A percentile compares a stretch with the other conserved stretches of the same genome.
phyloP scores from a whole-genome alignment of 345 rosid genomes.

The Bretschneidera sinensis region DNA sequence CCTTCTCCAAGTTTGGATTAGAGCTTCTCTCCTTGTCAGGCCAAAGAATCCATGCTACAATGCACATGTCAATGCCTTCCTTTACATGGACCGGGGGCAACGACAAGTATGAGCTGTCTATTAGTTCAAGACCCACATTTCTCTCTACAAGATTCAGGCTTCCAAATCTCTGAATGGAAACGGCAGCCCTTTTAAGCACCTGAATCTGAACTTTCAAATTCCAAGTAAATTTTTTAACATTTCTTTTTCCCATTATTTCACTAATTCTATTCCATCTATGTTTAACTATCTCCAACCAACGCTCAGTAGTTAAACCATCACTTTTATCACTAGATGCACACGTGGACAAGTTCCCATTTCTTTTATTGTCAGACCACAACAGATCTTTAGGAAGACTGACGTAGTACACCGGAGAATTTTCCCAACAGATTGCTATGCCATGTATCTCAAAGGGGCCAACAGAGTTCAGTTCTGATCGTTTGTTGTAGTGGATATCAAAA shows the following conservation, averaged over 20 bases:
- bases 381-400: conserved; percentile 78
- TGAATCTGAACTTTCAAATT: conserved; percentile 86
- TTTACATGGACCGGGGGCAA: conserved; percentile 48
- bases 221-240: conserved; percentile 75
- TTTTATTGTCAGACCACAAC: conserved; percentile 37
- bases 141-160: conserved; percentile 34
- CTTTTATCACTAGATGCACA: conserved; percentile 32
- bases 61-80: conserved; percentile 64
- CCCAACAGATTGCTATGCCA: conserved; percentile 94
- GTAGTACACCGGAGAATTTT: conserved; percentile 75
- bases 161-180: conserved; percentile 64
- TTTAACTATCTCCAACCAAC: conserved; percentile 41
- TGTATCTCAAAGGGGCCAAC: conserved; percentile 60
- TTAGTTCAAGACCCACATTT: conserved; percentile 39
- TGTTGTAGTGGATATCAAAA: conserved; percentile 83
- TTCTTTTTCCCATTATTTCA: conserved; percentile 61
- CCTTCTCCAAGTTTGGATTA: conserved; percentile 84
- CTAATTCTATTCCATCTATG: conserved; percentile 70
- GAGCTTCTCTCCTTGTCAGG: conserved; percentile 96
- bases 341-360: conserved; percentile 25
- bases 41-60: conserved; percentile 93
- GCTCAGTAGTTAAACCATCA: conserved; percentile 27
- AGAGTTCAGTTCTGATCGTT: conserved; percentile 42
- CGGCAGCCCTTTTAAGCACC: conserved; percentile 62
- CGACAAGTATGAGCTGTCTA: conserved; percentile 46